phyloP scores from a whole-genome alignment of 2,329 filamentous ascomycete species.

The Aplosporella prunicola region DNA sequence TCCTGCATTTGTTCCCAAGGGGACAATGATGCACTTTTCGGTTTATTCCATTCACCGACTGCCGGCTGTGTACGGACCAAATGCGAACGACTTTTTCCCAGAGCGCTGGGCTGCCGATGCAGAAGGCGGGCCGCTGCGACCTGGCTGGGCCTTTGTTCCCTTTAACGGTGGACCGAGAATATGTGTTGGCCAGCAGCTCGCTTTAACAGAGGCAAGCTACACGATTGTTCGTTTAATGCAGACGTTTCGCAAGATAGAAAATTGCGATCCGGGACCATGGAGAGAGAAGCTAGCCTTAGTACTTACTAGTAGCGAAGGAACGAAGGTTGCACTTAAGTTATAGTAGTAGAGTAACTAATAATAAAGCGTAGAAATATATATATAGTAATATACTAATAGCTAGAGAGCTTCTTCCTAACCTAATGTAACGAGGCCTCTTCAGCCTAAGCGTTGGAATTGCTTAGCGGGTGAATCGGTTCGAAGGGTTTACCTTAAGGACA shows the following conservation, averaged over 20 bases:
- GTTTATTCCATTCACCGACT: slow-evolving; percentile 43
- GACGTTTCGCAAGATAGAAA: background rate
- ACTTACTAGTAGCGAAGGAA: too few species aligned
- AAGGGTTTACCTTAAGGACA: too few species aligned
- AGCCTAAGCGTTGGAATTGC: too few species aligned
- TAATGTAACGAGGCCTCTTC: too few species aligned
- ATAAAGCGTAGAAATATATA: too few species aligned
- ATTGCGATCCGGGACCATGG: too few species aligned
- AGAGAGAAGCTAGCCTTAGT: too few species aligned
- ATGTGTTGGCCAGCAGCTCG: slow-evolving; percentile 21
- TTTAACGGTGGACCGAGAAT: slow-evolving; percentile 31
- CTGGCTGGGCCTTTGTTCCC: slow-evolving; percentile 29
- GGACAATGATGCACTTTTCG: slow-evolving; percentile 34
- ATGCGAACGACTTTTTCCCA: slow-evolving; percentile 41
- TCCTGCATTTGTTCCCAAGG: slow-evolving; percentile 42
- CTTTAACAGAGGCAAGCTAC: slow-evolving; percentile 4
- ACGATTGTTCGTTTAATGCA: slow-evolving; percentile 3
- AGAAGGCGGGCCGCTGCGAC: slow-evolving; percentile 25
- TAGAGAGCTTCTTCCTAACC: too few species aligned
- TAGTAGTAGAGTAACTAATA: too few species aligned
- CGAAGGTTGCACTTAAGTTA: too few species aligned
- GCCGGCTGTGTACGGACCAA: slow-evolving; percentile 40
- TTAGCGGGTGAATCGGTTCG: too few species aligned
- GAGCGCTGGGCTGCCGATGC: slow-evolving; percentile 39
- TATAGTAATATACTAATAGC: too few species aligned